A percentile compares a stretch with the other conserved stretches of the same genome.
phyloP scores from a whole-genome alignment of 2,329 filamentous ascomycete species.

The Hypoxylon sp. region DNA sequence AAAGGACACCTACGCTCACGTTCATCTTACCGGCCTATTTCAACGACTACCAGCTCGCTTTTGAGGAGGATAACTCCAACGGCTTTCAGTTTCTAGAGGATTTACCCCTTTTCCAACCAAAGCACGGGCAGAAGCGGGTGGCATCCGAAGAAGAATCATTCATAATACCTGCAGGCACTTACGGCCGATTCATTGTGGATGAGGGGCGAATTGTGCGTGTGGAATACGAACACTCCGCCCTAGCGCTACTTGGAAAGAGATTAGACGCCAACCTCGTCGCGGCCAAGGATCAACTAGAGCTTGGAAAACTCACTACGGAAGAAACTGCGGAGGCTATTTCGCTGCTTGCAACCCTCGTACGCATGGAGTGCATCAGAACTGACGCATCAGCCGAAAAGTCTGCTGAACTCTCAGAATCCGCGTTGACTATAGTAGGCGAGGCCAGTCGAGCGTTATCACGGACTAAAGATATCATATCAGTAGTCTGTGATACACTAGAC shows the following conservation, averaged over 20 bases:
- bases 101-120: slow-evolving; percentile 71
- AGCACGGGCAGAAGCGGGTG: slow-evolving; percentile 59
- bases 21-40: slow-evolving; percentile 80
- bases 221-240: slow-evolving; percentile 82
- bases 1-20: slow-evolving; percentile 79
- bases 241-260: slow-evolving; percentile 83
- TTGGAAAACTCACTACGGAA: slow-evolving; percentile 68
- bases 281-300: slow-evolving; percentile 64
- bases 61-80: slow-evolving; percentile 89
- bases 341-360: slow-evolving; percentile 78
- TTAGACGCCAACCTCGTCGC: slow-evolving; percentile 75
- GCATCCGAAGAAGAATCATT: slow-evolving; percentile 65
- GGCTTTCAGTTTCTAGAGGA: slow-evolving; percentile 76
- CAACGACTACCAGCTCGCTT: slow-evolving; percentile 78
- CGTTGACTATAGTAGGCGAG: slow-evolving; percentile 67
- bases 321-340: slow-evolving; percentile 79
- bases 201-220: slow-evolving; percentile 80
- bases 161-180: slow-evolving; percentile 73
- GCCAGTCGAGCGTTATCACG: slow-evolving; percentile 66
- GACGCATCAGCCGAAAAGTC: slow-evolving; percentile 39
- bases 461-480: slow-evolving; percentile 80
- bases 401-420: slow-evolving; percentile 49
- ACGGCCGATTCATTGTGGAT: slow-evolving; percentile 81
- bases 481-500: slow-evolving; percentile 89
- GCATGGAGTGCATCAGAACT: slow-evolving; percentile 60